Conservation (phyloP, 1,139 yeast species). For the Pichia terricola region DNA sequence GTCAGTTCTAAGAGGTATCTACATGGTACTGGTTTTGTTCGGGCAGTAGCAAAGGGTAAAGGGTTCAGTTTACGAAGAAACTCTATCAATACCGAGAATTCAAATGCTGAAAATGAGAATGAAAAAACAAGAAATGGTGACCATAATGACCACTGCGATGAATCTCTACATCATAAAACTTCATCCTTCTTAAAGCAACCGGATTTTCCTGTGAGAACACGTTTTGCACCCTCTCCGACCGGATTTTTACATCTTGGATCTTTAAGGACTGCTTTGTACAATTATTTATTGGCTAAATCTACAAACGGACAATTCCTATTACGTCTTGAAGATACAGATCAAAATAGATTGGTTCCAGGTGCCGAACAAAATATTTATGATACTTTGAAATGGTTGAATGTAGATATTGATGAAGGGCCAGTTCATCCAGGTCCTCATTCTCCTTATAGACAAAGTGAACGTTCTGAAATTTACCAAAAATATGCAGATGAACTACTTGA, state of each 20-base stretch:
- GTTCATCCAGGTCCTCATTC: conserved; percentile 52
- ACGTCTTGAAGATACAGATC: conserved; percentile 90
- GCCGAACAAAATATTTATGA: conserved; percentile 79
- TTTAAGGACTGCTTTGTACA: conserved; percentile 83
- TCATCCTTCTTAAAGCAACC: conserved; percentile 13
- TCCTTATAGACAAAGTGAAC: conserved; percentile 79
- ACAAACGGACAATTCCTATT: conserved; percentile 76
- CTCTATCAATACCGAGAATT: background rate
- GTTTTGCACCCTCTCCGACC: conserved; percentile 98
- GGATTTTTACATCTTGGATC: conserved; percentile 91
- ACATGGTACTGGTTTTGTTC: background rate
- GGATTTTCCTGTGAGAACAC: conserved; percentile 59
- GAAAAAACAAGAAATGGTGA: background rate
- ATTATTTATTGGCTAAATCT: conserved; percentile 68
- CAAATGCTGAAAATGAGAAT: background rate
- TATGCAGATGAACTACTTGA: conserved; percentile 50
- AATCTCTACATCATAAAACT: conserved; percentile 7
- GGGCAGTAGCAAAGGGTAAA: background rate
- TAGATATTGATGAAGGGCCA: conserved; percentile 80
- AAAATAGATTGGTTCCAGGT: conserved; percentile 59
- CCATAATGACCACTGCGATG: conserved; percentile 1
- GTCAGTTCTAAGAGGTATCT: background rate
- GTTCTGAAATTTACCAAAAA: conserved; percentile 52
- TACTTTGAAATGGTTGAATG: conserved; percentile 68
- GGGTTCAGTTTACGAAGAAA: background rate